Evolutionary conservation across 768 basidiomycete species (phyloP), one percentile per base, ranked within the genome.

Genomic region (Boletus rex-veris): DNA sequence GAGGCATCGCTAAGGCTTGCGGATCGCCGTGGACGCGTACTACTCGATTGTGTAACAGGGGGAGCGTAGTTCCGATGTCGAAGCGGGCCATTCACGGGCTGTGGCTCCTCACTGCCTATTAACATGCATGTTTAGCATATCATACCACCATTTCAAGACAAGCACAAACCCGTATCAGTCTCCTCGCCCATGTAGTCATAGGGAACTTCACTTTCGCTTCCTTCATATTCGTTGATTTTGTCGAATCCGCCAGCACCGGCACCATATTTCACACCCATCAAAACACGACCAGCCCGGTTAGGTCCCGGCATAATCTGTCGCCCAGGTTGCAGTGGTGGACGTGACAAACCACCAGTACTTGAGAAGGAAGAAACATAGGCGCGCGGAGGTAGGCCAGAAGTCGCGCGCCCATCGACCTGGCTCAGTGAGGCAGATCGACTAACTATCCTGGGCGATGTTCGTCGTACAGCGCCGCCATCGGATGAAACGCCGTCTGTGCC

Each of bases 1-100:
- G 64, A 64, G 28, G 83, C 81, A 64, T 90, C 86, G 62, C 86
- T 90, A 46, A 90, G 72, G 66, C 88, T 89, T 15, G 86, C 85
- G n/a, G 88, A 90, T 51, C 88, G 78, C 52, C 88, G 75, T 45
- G 85, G 81, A 36, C 87, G 80, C n/a, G 75, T 75, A 53, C 61
- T 73, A 11, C 74, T 73, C 30, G 80, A 79, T 52, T 74, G 72
- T 39, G 64, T 44, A 44, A 57, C 54, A 47, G 69, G 50, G 24
- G 63, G 57, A 26, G 35, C 65, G 31, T 71, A 61, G 45, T 39
- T 68, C 24, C 69, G 64, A 33, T 64, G 70, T 53, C 67, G 71
- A 48, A 55, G 45, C 11, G 50, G 30, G 18, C 61, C 66, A 50
- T 68, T 70, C 19, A 33, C 48, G 4, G 55, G 50, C 33, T 68